Evolutionary conservation across 352 stramenopile species (phyloP).

Genomic region (Phytophthora podocarpi): DNA sequence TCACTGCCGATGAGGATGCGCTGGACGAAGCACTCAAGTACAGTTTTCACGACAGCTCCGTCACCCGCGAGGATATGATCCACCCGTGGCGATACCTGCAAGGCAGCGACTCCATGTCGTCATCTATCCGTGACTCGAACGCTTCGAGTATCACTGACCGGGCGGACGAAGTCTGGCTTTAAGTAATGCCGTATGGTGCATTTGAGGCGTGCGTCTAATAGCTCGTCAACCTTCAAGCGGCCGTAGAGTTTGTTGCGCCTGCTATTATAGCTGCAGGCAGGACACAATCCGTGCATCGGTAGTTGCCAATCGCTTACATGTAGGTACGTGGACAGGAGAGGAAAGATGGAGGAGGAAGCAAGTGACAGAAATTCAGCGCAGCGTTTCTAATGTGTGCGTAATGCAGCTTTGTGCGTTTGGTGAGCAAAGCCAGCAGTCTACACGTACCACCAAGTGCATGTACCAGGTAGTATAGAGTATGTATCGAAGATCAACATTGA

Average conservation of each 20-base stretch:
- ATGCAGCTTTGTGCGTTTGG: slow-evolving; percentile 10
- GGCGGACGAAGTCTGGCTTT: slow-evolving; percentile 61
- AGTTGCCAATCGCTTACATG: slow-evolving; percentile 9
- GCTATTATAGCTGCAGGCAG: background rate
- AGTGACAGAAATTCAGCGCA: slow-evolving; percentile 31
- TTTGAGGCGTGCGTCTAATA: slow-evolving; percentile 1
- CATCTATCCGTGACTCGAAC: slow-evolving; percentile 61
- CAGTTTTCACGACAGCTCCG: slow-evolving; percentile 76
- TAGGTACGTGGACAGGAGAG: slow-evolving; percentile 17
- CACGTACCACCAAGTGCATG: no score
- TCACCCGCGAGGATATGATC: slow-evolving; percentile 59
- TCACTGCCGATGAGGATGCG: slow-evolving; percentile 38
- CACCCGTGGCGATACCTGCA: slow-evolving; percentile 60
- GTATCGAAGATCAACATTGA: no score
- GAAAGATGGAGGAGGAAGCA: slow-evolving; percentile 15
- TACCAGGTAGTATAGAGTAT: no score
- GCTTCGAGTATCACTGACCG: slow-evolving; percentile 51
- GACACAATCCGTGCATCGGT: background rate
- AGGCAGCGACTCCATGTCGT: slow-evolving; percentile 47
- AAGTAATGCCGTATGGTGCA: slow-evolving; percentile 14
- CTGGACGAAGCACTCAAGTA: slow-evolving; percentile 68
- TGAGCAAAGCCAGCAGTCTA: background rate
- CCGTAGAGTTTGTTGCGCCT: slow-evolving; percentile 1
- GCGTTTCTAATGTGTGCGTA: slow-evolving; percentile 20
- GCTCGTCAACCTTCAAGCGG: slow-evolving; percentile 15